Evolutionary conservation across 345 rosid species (phyloP), one percentile per base, ranked within the genome.

Genomic region (Reutealis trisperma): DNA sequence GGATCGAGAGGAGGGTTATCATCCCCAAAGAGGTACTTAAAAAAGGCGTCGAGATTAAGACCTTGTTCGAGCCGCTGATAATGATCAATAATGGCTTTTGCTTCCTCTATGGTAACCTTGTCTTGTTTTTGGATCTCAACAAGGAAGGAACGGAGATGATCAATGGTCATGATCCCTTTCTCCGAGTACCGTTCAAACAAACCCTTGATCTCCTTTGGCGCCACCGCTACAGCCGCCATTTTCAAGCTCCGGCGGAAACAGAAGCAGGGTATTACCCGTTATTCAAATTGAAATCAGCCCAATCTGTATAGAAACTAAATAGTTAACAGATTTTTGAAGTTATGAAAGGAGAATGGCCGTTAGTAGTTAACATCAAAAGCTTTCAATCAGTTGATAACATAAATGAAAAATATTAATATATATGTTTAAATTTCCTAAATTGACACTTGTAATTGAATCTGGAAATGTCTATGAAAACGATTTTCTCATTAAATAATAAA

Each of bases 241-340:
- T 83, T 90, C 90, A 92, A 90, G 80, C 89, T 88, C 62, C 97
- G 84, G 78, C 83, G 89, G 85, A 91, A 94, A 81, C 87, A 86
- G 76, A 84, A 87, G 88, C 16, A 18, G 89, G 89, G 90, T 86
- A 47, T 12, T 47, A 12, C 14, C 0, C 54, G 15, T 25, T 8
- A 1, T 25, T 13, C 22, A 14, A 30, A 62, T 62, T 62, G 66
- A 62, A 30, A 62, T 58, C 62, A 58, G 24, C 24, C 24, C 62
- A 58, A 58, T n/a, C 62, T 58, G 13, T 47, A 47, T 7, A 45
- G 10, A 8, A 45, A 8, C 51, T 5, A 45, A 12, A 12, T 45
- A 1, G 13, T 45, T 45, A 45, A n/a, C 11, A 9, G 51, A 12
- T 10, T 12, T 47, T 9, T 47, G 51, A 47, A 58, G 62, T 9